Percentiles rank a stretch among this genome's conserved stretches.
Evolutionary conservation across 169 alveolate species (phyloP).

Genomic region (Plasmodium yoelii): DNA sequence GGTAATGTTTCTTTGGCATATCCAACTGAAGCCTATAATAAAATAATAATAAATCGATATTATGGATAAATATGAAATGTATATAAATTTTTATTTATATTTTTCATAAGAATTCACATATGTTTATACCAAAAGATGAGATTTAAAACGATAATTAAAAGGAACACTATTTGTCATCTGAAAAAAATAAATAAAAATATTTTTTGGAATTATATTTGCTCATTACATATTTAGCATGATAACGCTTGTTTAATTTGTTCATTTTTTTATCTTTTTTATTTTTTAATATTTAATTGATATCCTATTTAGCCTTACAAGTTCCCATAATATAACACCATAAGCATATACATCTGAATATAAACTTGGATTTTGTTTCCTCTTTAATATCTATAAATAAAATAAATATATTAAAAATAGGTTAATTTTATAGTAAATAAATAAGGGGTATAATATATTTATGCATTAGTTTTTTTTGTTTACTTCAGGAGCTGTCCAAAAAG

Average conservation of each 20-base stretch:
- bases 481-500: conserved; percentile 70
- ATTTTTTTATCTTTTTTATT: neutral
- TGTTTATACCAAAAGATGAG: conserved; percentile 50
- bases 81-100: neutral
- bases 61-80: neutral
- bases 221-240: no score
- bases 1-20: conserved; percentile 62
- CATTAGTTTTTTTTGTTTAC: conserved; percentile 13
- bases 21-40: conserved; percentile 55
- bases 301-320: conserved; percentile 33
- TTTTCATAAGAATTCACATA: neutral
- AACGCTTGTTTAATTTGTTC: neutral
- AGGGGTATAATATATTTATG: neutral
- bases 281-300: neutral
- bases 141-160: conserved; percentile 52
- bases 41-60: neutral
- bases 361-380: conserved; percentile 21
- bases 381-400: conserved; percentile 15
- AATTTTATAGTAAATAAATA: neutral
- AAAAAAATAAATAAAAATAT: conserved; percentile 15
- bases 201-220: neutral
- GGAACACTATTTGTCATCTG: conserved; percentile 57
- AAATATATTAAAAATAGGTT: neutral
- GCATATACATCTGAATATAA: conserved; percentile 50
- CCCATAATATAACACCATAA: conserved; percentile 69